Evolutionary conservation across 2,329 filamentous ascomycete genomes (phyloP).

Genomic region (Arthrobotrys megalospora): DNA sequence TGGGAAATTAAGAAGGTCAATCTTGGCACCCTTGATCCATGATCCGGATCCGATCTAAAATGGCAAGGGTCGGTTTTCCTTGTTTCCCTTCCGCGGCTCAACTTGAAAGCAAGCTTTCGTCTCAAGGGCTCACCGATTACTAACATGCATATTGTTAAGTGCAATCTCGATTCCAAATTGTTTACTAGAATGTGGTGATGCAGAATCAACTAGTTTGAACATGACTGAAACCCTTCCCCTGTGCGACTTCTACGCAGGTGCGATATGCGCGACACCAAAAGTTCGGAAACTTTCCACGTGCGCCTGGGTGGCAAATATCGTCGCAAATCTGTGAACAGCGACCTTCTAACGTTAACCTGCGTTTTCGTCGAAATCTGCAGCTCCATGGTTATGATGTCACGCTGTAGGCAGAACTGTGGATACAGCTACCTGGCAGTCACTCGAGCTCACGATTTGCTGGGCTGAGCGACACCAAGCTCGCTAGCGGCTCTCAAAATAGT

Average conservation of each 20-base stretch:
- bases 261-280: constrained; percentile 21
- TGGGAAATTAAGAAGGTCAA: constrained; percentile 55
- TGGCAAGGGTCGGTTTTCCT: constrained; percentile 28
- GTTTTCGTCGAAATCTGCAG: not conserved
- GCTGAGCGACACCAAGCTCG: not conserved
- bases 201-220: constrained; percentile 1
- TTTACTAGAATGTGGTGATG: not conserved
- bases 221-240: constrained; percentile 9
- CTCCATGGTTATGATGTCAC: constrained; percentile 23
- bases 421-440: constrained; percentile 1
- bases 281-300: not conserved
- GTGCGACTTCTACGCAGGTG: not conserved
- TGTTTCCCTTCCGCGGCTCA: constrained; percentile 35
- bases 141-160: not conserved
- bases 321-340: not conserved
- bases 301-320: not conserved
- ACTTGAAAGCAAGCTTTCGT: constrained; percentile 23
- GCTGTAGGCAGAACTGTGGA: constrained; percentile 13
- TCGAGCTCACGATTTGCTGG: not conserved
- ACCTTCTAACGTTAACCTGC: not conserved
- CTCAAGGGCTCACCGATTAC: not conserved
- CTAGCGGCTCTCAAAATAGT: constrained; percentile 7
- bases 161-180: constrained; percentile 12
- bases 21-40: constrained; percentile 45
- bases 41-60: constrained; percentile 6